phyloP scores from a whole-genome alignment of 2,329 filamentous ascomycete genomes.

The Sarocladium oryzae region DNA sequence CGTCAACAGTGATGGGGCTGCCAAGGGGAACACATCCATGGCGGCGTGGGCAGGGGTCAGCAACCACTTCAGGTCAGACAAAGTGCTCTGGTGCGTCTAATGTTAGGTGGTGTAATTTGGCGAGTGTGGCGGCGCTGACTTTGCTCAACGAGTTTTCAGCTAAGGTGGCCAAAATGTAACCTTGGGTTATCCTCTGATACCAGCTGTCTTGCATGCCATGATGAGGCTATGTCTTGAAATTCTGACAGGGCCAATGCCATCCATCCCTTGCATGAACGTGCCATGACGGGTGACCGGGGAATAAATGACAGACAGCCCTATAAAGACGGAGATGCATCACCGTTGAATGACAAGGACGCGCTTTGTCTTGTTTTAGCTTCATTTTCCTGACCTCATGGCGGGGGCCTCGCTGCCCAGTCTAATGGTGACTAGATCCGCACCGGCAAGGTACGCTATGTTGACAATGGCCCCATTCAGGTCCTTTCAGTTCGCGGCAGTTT shows the following conservation, averaged over 20 bases:
- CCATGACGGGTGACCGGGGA: background rate
- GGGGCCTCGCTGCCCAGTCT: background rate
- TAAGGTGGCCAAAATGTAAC: slow-evolving; percentile 1
- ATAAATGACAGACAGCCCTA: slow-evolving; percentile 2
- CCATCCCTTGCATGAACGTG: background rate
- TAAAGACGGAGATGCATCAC: background rate
- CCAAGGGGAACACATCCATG: background rate
- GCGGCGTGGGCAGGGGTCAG: background rate
- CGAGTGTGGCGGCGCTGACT: background rate
- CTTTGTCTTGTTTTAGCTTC: background rate
- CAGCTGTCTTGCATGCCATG: background rate
- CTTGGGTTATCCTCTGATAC: background rate
- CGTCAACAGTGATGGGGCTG: background rate
- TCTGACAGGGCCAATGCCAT: background rate
- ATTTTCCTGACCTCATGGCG: slow-evolving; percentile 2
- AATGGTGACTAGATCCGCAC: slow-evolving; percentile 3
- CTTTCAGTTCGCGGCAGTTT: background rate
- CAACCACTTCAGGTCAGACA: slow-evolving; percentile 4
- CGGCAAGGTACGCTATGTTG: background rate
- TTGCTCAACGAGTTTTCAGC: background rate
- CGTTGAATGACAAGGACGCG: slow-evolving; percentile 2
- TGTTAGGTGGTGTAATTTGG: slow-evolving; percentile 9
- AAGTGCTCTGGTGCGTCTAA: slow-evolving; percentile 5
- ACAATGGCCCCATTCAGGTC: background rate
- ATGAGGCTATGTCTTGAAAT: too few species aligned